Conservation (phyloP, 2,329 filamentous ascomycete genomes). For the Zasmidium angulare region DNA sequence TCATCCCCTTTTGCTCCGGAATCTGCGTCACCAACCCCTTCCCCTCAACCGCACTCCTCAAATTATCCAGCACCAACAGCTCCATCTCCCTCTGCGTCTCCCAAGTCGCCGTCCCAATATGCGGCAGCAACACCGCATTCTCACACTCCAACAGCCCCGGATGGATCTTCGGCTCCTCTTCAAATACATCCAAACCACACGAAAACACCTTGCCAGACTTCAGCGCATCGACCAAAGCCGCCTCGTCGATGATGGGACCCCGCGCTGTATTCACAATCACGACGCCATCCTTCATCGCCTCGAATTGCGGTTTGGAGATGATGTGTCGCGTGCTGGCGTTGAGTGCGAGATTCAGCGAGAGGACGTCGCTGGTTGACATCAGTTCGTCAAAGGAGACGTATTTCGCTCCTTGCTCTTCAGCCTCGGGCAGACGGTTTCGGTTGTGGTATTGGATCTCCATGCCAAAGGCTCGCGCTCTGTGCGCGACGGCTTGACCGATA, state of each 20-base stretch:
- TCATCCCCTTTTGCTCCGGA: slow-evolving; percentile 56
- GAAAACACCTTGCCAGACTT: slow-evolving; percentile 56
- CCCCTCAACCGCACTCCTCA: slow-evolving; percentile 57
- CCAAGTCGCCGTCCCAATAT: slow-evolving; percentile 60
- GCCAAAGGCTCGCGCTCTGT: slow-evolving; percentile 54
- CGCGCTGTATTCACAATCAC: slow-evolving; percentile 60
- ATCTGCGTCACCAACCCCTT: slow-evolving; percentile 61
- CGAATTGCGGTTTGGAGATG: slow-evolving; percentile 52
- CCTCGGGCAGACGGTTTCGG: slow-evolving; percentile 41
- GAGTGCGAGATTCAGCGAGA: slow-evolving; percentile 56
- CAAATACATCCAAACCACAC: slow-evolving; percentile 59
- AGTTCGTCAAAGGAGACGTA: slow-evolving; percentile 60
- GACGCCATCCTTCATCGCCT: slow-evolving; percentile 56
- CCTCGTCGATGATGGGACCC: slow-evolving; percentile 58
- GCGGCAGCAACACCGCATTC: slow-evolving; percentile 57
- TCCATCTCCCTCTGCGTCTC: slow-evolving; percentile 65
- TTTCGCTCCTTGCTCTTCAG: slow-evolving; percentile 46
- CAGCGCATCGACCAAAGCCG: slow-evolving; percentile 54
- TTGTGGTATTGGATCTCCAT: slow-evolving; percentile 63
- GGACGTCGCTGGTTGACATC: slow-evolving; percentile 53
- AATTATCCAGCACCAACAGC: slow-evolving; percentile 57
- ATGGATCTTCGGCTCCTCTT: slow-evolving; percentile 57
- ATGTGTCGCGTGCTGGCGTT: slow-evolving; percentile 53
- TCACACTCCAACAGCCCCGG: slow-evolving; percentile 50
- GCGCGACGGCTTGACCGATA: slow-evolving; percentile 53